Evolutionary conservation across 1,284 basidiomycete species (phyloP), one percentile per base, ranked within the genome.

Genomic region (Takashimella tepidaria): DNA sequence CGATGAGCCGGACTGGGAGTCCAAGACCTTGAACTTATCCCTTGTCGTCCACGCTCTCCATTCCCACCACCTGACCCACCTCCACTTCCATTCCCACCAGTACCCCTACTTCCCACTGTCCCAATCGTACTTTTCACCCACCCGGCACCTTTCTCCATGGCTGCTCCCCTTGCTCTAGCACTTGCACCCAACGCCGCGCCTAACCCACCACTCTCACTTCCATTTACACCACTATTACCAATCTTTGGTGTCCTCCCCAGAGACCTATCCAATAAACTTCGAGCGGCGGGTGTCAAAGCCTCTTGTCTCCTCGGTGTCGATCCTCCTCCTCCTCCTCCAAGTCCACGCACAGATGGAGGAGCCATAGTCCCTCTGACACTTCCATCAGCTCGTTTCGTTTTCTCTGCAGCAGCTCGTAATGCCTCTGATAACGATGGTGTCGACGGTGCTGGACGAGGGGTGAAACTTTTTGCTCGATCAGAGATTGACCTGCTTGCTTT

Each of bases 281-380:
- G 81, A 22, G 84, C 91, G 12, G 91, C 91, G 12, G 90, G 90
- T 0, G 89, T 92, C 54, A 93, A 73, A 57, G 80, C 83, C 5
- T 86, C 88, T 23, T 63, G 52, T 26, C 70, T 50, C 27, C 83
- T 21, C 78, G 82, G 69, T 78, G 82, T 65, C 80, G 79, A 5
- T 37, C 31, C 31, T 8, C 31, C 31, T 37, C 10, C 31, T 8
- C 31, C 31, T 37, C 10, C 31, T 16, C 31, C 31, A 16, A 37
- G 10, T 16, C 31, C 31, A 37, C 31, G 31, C 83, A 86, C 19
- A 82, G 88, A 78, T 2, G 87, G 88, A 27, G 88, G 86, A 13
- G 78, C 79, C 88, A 89, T 88, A 19, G 75, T 67, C 41, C 59
- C 55, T 11, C 61, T 47, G 3, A 49, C 54, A n/a, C 58, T 50